A percentile compares a stretch with the other conserved stretches of the same genome.
Conservation (phyloP, 129 eudicot genomes). For the Heracleum sosnowskyi region DNA sequence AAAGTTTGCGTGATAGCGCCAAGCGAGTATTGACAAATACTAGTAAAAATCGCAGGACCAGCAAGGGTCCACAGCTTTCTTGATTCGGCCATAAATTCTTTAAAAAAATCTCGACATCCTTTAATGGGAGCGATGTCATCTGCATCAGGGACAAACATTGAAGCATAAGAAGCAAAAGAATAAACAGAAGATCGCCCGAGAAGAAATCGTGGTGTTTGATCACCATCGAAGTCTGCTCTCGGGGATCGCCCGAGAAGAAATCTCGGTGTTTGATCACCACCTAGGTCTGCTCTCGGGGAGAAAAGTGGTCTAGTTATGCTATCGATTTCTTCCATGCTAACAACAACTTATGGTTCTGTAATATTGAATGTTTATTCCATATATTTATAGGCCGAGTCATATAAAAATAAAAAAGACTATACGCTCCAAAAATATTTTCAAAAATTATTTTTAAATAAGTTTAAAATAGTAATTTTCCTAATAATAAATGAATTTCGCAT, state of each 20-base stretch:
- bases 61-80: conserved; percentile 39
- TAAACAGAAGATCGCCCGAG: neutral
- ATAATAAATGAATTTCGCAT: no score
- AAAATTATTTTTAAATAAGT: no score
- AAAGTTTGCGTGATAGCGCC: conserved; percentile 50
- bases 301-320: conserved; percentile 14
- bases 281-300: neutral
- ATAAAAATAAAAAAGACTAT: no score
- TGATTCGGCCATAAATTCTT: conserved; percentile 38
- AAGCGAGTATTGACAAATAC: conserved; percentile 42
- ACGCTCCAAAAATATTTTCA: no score
- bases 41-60: conserved; percentile 42
- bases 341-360: neutral
- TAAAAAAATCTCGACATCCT: conserved; percentile 26
- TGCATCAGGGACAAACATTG: conserved; percentile 19
- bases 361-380: neutral
- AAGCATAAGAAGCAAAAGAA: conserved; percentile 12
- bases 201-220: neutral
- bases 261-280: neutral
- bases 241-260: conserved; percentile 1
- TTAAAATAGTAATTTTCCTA: no score
- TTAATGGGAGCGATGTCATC: conserved; percentile 44
- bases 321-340: neutral
- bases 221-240: neutral
- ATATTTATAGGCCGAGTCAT: no score